These are phyloP conservation scores for Microbotryum intermedium DNA, from an alignment of 1,284 basidiomycete genomes.

Conservation along the genomic window DNA sequence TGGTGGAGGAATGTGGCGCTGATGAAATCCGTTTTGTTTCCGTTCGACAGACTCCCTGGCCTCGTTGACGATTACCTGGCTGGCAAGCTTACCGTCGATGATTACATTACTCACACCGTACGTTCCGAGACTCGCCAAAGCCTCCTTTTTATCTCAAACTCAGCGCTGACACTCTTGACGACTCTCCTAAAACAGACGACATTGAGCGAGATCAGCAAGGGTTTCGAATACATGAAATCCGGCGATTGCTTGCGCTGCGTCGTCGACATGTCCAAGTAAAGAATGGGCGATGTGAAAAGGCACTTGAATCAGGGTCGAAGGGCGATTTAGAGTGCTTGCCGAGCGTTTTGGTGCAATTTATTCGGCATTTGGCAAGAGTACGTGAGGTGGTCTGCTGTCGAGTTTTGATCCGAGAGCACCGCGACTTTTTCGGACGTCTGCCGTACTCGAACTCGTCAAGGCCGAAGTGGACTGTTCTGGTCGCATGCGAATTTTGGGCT, in stretches of 20 bases:
- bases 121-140: constrained; percentile 26
- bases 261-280: constrained; percentile 28
- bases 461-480: no score
- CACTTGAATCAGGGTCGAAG: no score
- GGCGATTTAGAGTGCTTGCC: no score
- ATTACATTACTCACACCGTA: constrained; percentile 41
- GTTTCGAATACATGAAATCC: constrained; percentile 41
- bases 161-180: no score
- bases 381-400: no score
- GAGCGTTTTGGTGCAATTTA: no score
- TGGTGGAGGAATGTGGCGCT: neutral
- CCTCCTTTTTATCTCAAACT: neutral
- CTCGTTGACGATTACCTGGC: constrained; percentile 34
- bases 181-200: constrained; percentile 9
- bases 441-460: no score
- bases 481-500: no score
- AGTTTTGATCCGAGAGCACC: no score
- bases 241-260: constrained; percentile 41
- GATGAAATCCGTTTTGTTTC: neutral
- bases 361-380: no score
- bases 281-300: no score
- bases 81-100: constrained; percentile 39
- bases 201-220: constrained; percentile 40
- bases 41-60: constrained; percentile 26
- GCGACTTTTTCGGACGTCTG: no score